Evolutionary conservation across 2,329 filamentous ascomycete species (phyloP), one percentile per base, ranked within the genome.

Genomic region (Lecanicillium sp.): DNA sequence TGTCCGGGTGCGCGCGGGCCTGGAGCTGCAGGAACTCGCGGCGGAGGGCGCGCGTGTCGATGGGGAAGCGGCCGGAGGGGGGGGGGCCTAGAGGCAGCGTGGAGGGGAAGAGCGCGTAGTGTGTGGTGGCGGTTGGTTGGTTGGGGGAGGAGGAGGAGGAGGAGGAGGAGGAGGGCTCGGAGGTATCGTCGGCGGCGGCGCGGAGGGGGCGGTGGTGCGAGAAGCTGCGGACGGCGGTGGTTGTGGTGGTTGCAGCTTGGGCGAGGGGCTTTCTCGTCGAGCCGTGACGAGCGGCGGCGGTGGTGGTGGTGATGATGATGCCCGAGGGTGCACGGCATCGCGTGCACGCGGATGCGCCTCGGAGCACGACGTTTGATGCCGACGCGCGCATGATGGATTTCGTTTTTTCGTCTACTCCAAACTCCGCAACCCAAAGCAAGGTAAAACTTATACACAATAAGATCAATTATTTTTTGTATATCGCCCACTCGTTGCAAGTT

Each of bases 11-110:
- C 10, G 85, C 79, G 36, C 77, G 74, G 15, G 83, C 79, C 68
- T 98, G 93, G 1, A 96, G 78, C 51, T 81, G 78, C 12, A 97
- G 81, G 69, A 95, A 97, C 63, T 98, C 93, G 55, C 79, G 79
- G 42, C 87, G 86, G 17, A 97, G 78, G 14, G 78, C 72, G 49
- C 77, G 73, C 11, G 79, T 63, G 63, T 95, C 77, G 60, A 97
- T 80, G 12, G 73, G 67, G 74, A 97, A 98, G 50, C 82, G 75
- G 0, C 90, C 85, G 0, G 61, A 47, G 0, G 91, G 91, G 0
- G 93, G 93, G 1, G 89, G 86, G 2, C 91, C 91, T 1, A 66
- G 46, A 0, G 90, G 80, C 3, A 96, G 76, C 3, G 90, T 87
- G 26, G 77, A 63, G 1, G 90, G 90, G 73, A 98, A 98, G 68